These are phyloP conservation scores for Cordyceps tenuipes DNA, from an alignment of 2,329 filamentous ascomycete genomes.

Conservation along the genomic window DNA sequence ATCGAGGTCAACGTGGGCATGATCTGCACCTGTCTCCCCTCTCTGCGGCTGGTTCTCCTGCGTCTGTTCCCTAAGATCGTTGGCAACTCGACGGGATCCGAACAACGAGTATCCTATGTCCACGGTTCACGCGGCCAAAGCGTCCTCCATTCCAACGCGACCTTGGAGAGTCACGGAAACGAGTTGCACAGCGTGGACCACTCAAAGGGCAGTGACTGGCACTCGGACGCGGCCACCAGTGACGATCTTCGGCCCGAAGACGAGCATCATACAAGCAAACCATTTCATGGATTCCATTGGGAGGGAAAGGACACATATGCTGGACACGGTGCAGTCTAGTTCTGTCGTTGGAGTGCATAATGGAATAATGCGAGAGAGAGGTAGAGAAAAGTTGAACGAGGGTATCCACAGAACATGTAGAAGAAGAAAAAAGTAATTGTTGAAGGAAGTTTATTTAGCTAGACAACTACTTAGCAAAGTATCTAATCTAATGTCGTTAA, in stretches of 20 bases:
- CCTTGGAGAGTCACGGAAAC: not conserved
- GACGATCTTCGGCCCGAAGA: not conserved
- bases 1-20: constrained; percentile 19
- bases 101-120: not conserved
- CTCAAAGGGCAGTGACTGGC: not conserved
- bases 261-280: not conserved
- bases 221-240: not conserved
- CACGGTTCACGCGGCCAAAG: not conserved
- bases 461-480: no score
- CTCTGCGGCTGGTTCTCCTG: constrained; percentile 15
- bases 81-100: constrained; percentile 2
- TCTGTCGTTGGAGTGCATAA: not conserved
- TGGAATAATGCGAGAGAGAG: no score
- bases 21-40: constrained; percentile 19
- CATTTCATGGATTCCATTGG: not conserved
- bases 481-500: no score
- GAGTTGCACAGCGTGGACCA: not conserved
- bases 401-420: no score
- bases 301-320: no score
- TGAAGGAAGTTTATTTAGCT: no score
- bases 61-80: constrained; percentile 15
- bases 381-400: no score
- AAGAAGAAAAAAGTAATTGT: no score
- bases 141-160: not conserved
- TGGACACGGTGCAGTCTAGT: no score